Evolutionary conservation across 139 green algal genomes (phyloP), one percentile per base, ranked within the genome.

Genomic region (Axilococcus clingmanii): DNA sequence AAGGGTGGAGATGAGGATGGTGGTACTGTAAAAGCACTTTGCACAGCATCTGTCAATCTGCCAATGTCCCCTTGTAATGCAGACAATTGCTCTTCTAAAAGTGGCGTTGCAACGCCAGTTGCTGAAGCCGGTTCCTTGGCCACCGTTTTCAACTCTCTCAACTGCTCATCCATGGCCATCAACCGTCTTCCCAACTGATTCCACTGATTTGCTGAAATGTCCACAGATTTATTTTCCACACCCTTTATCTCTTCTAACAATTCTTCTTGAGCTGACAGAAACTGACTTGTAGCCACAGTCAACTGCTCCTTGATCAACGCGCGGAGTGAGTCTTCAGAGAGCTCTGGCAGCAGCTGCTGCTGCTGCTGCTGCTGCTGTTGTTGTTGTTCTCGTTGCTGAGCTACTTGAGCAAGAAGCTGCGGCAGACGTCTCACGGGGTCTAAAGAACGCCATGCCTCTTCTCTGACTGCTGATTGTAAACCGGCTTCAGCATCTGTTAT

Each of bases 381-480:
- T n/a, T n/a, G n/a, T n/a, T n/a, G n/a, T n/a, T n/a, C n/a, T n/a
- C n/a, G 41, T 11, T 12, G 9, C 9, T 9, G 41, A 12, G 41
- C 41, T 7, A 48, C 58, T 2, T 34, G 28, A 11, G 58, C 28
- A 36, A 77, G 12, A 24, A 57, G 35, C 17, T 68, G 34, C 5
- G 69, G 69, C 36, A 77, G 42, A 9, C 44, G 48, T 4, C 53
- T 31, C 15, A 63, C 24, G 36, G 58, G 41, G 16, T 77, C 53
- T 9, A 67, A 12, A 3, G 53, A 63, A 11, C 55, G 46, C 36
- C 47, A 48, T 15, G 40, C 36, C 30, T 66, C 53, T 5, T 32
- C 52, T 3, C 48, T 34, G 34, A 77, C 28, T n/a, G 68, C 46
- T 0, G 17, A 53, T 48, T 68, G 50, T 48, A 65, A 7, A 34